phyloP scores from a whole-genome alignment of 2,329 filamentous ascomycete genomes.

The Didymella keratinophila region DNA sequence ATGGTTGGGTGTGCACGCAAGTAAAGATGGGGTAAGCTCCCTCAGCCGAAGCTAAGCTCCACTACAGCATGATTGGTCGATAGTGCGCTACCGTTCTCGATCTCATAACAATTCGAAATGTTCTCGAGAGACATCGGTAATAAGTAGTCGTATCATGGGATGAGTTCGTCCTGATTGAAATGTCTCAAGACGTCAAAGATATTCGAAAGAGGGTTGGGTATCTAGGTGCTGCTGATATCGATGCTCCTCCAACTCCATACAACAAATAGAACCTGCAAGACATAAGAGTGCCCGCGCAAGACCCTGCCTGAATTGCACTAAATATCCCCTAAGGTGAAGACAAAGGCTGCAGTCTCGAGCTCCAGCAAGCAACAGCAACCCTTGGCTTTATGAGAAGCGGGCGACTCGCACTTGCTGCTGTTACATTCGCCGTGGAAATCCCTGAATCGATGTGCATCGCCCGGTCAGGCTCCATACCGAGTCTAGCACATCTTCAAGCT shows the following conservation, averaged over 20 bases:
- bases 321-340: too few species aligned
- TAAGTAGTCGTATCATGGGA: background rate
- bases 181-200: background rate
- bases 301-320: background rate
- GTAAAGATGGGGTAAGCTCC: constrained; percentile 13
- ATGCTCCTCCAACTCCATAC: constrained; percentile 8
- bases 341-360: background rate
- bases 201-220: background rate
- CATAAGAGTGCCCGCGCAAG: background rate
- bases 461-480: too few species aligned
- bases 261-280: background rate
- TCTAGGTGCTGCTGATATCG: constrained; percentile 6
- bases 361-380: background rate
- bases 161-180: background rate
- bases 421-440: background rate
- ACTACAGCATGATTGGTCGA: constrained; percentile 14
- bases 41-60: constrained; percentile 14
- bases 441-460: too few species aligned
- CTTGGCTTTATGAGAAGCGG: background rate
- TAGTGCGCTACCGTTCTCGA: background rate
- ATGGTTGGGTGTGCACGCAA: background rate
- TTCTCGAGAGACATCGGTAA: background rate
- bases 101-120: background rate
- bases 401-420: background rate
- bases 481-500: constrained; percentile 18